Conservation (phyloP, 345 rosid species). For the Brassica juncea region DNA sequence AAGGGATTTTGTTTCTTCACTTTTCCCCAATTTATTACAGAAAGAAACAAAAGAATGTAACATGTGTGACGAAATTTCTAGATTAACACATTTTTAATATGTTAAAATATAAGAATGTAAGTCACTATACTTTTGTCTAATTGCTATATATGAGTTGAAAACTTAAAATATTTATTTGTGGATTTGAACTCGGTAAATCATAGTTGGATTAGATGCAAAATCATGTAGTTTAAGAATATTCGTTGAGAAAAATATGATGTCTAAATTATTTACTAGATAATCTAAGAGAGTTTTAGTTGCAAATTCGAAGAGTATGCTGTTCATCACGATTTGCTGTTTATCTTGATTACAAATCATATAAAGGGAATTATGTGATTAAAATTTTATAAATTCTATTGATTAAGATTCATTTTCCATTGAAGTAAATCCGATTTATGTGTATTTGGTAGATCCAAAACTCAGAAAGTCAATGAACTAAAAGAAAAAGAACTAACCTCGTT, state of each 20-base stretch:
- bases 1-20: not conserved
- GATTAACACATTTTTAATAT: not conserved
- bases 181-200: too few relatives aligned
- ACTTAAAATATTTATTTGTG: not conserved
- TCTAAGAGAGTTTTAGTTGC: too few relatives aligned
- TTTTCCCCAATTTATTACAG: not conserved
- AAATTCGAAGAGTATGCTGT: too few relatives aligned
- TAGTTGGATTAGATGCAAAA: too few relatives aligned
- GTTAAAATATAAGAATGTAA: not conserved
- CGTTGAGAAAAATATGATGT: too few relatives aligned
- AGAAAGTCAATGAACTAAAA: not conserved
- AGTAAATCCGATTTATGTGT: not conserved
- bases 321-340: not conserved
- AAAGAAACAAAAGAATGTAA: not conserved
- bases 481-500: slow-evolving; percentile 49
- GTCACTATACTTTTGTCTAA: not conserved
- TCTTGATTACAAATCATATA: not conserved
- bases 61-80: not conserved
- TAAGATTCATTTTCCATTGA: not conserved
- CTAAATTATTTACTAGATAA: too few relatives aligned
- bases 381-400: not conserved
- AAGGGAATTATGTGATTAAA: not conserved
- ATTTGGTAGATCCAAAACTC: slow-evolving; percentile 12
- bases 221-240: too few relatives aligned
- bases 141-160: not conserved